Evolutionary conservation across 106 monocot species (phyloP).

Genomic region (Agapanthus africanus): DNA sequence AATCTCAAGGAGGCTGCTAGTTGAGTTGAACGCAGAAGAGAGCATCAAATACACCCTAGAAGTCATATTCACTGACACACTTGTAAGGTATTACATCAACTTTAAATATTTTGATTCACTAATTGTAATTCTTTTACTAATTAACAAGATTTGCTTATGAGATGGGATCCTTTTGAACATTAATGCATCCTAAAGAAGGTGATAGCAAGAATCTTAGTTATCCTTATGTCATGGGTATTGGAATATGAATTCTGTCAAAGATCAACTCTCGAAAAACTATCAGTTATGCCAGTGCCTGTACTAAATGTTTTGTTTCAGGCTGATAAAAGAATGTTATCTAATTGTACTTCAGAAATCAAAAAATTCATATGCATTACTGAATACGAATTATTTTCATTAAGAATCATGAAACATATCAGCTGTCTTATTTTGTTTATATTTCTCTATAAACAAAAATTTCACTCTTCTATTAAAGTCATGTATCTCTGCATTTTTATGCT

Average conservation of each 20-base stretch:
- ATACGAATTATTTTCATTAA: background rate
- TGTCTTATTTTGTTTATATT: background rate
- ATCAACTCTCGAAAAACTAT: no score
- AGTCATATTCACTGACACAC: background rate
- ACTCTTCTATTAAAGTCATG: background rate
- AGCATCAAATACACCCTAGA: background rate
- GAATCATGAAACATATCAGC: background rate
- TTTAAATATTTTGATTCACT: constrained; percentile 4
- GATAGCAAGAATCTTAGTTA: background rate
- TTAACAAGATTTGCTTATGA: background rate
- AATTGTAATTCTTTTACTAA: background rate
- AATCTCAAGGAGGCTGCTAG: background rate
- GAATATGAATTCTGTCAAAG: no score
- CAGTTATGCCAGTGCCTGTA: no score
- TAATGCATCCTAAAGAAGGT: background rate
- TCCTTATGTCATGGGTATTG: background rate
- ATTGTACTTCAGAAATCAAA: background rate
- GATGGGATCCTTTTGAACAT: background rate
- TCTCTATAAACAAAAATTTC: background rate
- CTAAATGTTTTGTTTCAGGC: background rate
- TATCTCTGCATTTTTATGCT: background rate
- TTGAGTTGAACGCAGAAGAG: background rate
- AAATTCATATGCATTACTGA: background rate
- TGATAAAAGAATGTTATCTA: background rate
- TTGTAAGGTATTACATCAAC: background rate